Percentiles rank a stretch among this genome's conserved stretches.
Evolutionary conservation across 495 filamentous ascomycete species (phyloP).

Genomic region (Apodospora peruviana): DNA sequence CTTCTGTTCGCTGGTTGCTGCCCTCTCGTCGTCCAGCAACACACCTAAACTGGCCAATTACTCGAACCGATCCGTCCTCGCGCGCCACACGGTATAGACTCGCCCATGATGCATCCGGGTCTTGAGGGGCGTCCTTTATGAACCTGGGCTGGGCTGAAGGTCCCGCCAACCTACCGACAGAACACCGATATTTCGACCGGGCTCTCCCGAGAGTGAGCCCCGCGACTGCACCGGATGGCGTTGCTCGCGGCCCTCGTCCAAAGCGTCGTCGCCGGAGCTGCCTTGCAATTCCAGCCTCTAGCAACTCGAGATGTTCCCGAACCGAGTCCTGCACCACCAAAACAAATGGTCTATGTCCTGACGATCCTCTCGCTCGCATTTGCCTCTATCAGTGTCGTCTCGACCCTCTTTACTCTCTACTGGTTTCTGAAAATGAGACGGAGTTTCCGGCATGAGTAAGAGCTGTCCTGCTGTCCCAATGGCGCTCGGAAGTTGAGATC

Average conservation of each 20-base stretch:
- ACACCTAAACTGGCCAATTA: too few relatives aligned
- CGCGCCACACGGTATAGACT: background rate
- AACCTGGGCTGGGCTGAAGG: slow-evolving; percentile 16
- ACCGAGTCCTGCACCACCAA: background rate
- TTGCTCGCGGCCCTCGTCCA: background rate
- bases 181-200: background rate
- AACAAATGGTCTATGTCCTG: slow-evolving; percentile 10
- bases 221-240: background rate
- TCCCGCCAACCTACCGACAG: slow-evolving; percentile 7
- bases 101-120: slow-evolving; percentile 8
- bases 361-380: slow-evolving; percentile 25
- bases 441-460: slow-evolving; percentile 69
- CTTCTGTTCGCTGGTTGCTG: background rate
- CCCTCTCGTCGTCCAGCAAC: too few relatives aligned
- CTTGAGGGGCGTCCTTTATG: slow-evolving; percentile 8
- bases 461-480: too few relatives aligned
- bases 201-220: background rate
- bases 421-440: slow-evolving; percentile 72
- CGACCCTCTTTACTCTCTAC: slow-evolving; percentile 51
- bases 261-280: background rate
- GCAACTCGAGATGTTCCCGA: background rate
- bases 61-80: background rate
- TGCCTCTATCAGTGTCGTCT: slow-evolving; percentile 46
- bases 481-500: too few relatives aligned
- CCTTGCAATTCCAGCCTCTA: background rate